Evolutionary conservation across 176 grass and related monocot species (phyloP).

Genomic region (Oryza officinalis): DNA sequence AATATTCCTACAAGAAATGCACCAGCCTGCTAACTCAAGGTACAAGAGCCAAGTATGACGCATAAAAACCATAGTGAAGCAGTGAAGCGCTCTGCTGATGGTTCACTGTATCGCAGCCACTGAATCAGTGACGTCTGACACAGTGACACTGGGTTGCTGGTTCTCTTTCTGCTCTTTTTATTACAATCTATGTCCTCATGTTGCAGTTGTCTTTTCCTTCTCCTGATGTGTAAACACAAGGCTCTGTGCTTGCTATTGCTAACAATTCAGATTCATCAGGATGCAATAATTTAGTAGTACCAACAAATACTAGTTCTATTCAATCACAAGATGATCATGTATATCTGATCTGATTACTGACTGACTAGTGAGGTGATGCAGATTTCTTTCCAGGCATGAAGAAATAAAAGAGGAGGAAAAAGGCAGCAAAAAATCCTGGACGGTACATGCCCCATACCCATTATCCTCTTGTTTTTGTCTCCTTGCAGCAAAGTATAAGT

Average conservation of each 20-base stretch:
- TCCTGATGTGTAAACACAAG: not conserved
- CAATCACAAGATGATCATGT: not conserved
- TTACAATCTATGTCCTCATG: not conserved
- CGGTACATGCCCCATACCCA: constrained; percentile 39
- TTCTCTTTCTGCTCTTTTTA: not conserved
- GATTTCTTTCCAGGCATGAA: not conserved
- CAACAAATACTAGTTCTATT: not conserved
- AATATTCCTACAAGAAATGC: not conserved
- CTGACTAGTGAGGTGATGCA: not conserved
- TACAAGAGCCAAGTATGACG: not conserved
- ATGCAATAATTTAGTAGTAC: not conserved
- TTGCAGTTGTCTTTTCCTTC: not conserved
- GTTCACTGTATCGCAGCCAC: not conserved
- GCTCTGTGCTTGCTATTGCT: not conserved
- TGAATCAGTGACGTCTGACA: not conserved
- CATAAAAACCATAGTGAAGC: not conserved
- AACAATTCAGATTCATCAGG: not conserved
- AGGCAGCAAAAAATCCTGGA: constrained; percentile 18
- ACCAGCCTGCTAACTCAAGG: not conserved
- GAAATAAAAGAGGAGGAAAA: not conserved
- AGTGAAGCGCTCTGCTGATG: not conserved
- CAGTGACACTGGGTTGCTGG: not conserved
- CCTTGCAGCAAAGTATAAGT: constrained; percentile 10
- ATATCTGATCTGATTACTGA: not conserved
- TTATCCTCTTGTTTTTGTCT: constrained; percentile 48